Percentiles rank a stretch among this genome's conserved stretches.
These are phyloP conservation scores for Auricularia sp. DNA, from an alignment of 768 basidiomycete genomes.

Conservation along the genomic window DNA sequence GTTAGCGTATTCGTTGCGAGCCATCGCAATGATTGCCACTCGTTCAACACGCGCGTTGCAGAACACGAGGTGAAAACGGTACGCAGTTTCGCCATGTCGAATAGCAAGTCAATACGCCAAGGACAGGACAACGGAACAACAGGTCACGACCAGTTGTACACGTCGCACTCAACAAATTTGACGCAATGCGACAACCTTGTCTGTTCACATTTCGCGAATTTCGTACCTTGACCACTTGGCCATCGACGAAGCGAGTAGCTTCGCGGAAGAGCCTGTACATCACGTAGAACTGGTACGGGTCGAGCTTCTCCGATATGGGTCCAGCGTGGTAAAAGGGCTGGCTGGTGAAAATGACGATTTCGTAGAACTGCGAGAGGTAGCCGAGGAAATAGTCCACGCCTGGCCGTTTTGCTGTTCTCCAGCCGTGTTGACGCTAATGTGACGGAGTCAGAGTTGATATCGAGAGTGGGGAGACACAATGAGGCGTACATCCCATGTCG, in stretches of 20 bases:
- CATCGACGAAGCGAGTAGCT: slow-evolving; percentile 73
- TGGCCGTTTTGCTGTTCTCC: slow-evolving; percentile 95
- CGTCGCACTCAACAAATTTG: no score
- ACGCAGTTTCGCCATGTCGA: no score
- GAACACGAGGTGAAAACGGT: no score
- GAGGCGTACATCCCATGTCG: slow-evolving; percentile 84
- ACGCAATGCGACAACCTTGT: no score
- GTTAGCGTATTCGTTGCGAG: background rate
- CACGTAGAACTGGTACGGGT: slow-evolving; percentile 85
- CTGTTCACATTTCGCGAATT: no score
- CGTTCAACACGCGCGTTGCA: background rate
- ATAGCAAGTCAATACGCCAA: no score
- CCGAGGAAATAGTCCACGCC: slow-evolving; percentile 97
- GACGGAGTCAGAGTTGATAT: slow-evolving; percentile 1
- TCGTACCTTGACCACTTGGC: slow-evolving; percentile 73
- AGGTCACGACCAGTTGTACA: no score
- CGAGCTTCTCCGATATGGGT: slow-evolving; percentile 86
- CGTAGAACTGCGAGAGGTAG: slow-evolving; percentile 96
- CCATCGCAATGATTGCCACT: background rate
- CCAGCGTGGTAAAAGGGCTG: slow-evolving; percentile 47
- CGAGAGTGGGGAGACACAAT: background rate
- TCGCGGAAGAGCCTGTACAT: slow-evolving; percentile 89
- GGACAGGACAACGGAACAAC: no score
- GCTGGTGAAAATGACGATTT: slow-evolving; percentile 91
- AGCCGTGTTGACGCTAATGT: slow-evolving; percentile 76